These are phyloP conservation scores for Calonectria multiphialidica DNA, from an alignment of 2,329 filamentous ascomycete species.

Conservation along the genomic window DNA sequence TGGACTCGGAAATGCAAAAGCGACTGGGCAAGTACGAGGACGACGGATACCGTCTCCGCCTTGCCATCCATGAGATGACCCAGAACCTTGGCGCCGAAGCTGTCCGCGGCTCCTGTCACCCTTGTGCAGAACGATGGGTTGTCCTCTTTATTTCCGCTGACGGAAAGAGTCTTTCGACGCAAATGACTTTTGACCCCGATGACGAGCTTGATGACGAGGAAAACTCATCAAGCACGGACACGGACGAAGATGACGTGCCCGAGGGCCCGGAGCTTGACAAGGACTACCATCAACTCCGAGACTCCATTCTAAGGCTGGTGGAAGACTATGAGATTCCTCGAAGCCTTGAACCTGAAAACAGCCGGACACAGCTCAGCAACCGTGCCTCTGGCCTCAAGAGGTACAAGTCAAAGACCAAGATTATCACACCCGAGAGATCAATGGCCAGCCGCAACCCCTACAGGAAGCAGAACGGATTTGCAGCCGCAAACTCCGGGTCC, in stretches of 20 bases:
- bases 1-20: slow-evolving; percentile 58
- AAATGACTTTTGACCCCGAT: slow-evolving; percentile 79
- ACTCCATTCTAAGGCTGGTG: slow-evolving; percentile 84
- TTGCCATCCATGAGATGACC: slow-evolving; percentile 78
- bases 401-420: slow-evolving; percentile 70
- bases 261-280: slow-evolving; percentile 76
- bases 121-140: slow-evolving; percentile 86
- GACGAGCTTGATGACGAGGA: slow-evolving; percentile 76
- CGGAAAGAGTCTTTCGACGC: slow-evolving; percentile 75
- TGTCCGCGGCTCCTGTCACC: slow-evolving; percentile 77
- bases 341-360: slow-evolving; percentile 69
- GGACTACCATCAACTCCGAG: slow-evolving; percentile 84
- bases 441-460: slow-evolving; percentile 72
- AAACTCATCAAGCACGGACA: slow-evolving; percentile 70
- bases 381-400: slow-evolving; percentile 72
- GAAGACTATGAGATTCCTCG: slow-evolving; percentile 86
- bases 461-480: slow-evolving; percentile 50
- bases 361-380: slow-evolving; percentile 77
- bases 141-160: slow-evolving; percentile 83
- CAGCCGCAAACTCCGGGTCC: slow-evolving; percentile 17
- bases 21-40: slow-evolving; percentile 69
- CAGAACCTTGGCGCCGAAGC: slow-evolving; percentile 74
- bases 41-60: slow-evolving; percentile 73
- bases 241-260: slow-evolving; percentile 71
- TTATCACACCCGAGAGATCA: slow-evolving; percentile 63